phyloP scores from a whole-genome alignment of 768 basidiomycete species.

The Paxillus rubicundulus region DNA sequence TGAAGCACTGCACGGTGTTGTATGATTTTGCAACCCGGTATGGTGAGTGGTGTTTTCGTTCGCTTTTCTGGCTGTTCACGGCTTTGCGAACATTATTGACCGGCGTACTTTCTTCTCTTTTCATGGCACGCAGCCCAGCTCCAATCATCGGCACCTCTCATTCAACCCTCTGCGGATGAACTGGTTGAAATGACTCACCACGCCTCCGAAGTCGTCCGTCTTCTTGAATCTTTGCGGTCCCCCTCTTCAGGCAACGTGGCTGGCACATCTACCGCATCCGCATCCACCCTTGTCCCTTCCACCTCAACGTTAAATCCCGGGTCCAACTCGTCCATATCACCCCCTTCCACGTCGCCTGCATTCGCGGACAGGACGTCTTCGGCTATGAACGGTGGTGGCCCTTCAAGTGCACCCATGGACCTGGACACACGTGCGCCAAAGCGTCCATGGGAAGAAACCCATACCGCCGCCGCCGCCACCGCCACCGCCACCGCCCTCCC shows the following conservation, averaged over 20 bases:
- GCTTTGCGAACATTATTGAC: neutral
- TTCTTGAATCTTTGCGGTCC: conserved; percentile 47
- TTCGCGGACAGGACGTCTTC: conserved; percentile 22
- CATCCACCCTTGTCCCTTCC: conserved; percentile 10
- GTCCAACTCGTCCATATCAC: conserved; percentile 16
- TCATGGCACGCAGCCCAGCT: conserved; percentile 22
- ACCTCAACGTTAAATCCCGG: conserved; percentile 5
- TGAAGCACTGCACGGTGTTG: conserved; percentile 55
- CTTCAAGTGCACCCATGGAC: conserved; percentile 24
- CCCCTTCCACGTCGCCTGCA: conserved; percentile 11
- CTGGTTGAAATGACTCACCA: conserved; percentile 67
- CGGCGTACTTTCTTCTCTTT: neutral
- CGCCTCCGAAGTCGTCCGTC: conserved; percentile 63
- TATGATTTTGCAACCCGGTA: conserved; percentile 67
- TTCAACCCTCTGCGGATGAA: conserved; percentile 54
- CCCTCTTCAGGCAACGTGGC: conserved; percentile 22
- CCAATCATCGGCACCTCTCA: conserved; percentile 45
- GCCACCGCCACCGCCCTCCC: conserved; percentile 11
- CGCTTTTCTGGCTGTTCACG: neutral
- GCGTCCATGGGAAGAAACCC: conserved; percentile 72
- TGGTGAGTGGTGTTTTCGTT: conserved; percentile 39
- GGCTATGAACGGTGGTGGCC: conserved; percentile 23
- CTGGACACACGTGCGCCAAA: conserved; percentile 57
- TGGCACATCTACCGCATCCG: conserved; percentile 5
- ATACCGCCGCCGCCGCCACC: conserved; percentile 1